Evolutionary conservation across 2,329 filamentous ascomycete genomes (phyloP).

Genomic region (Bipolaris victoriae): DNA sequence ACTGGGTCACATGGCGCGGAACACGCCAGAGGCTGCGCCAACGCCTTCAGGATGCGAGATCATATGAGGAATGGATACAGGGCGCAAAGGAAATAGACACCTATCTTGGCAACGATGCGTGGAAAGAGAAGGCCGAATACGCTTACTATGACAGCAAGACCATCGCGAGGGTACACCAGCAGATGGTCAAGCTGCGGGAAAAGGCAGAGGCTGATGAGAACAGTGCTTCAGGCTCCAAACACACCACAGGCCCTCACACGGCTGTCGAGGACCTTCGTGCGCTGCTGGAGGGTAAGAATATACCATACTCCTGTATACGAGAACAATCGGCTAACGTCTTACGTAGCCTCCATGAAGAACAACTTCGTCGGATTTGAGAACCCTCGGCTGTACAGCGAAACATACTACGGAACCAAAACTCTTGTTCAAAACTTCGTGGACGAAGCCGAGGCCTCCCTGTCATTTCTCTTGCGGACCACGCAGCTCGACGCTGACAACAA

Average conservation of each 20-base stretch:
- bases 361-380: slow-evolving; percentile 98
- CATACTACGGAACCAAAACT: slow-evolving; percentile 97
- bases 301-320: neutral
- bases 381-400: slow-evolving; percentile 91
- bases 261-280: slow-evolving; percentile 77
- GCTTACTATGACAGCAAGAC: slow-evolving; percentile 89
- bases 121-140: slow-evolving; percentile 76
- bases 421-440: slow-evolving; percentile 89
- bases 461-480: slow-evolving; percentile 70
- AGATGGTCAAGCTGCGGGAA: slow-evolving; percentile 69
- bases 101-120: slow-evolving; percentile 79
- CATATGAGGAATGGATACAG: slow-evolving; percentile 82
- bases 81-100: slow-evolving; percentile 80
- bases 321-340: neutral
- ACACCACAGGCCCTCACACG: slow-evolving; percentile 43
- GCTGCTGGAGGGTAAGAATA: slow-evolving; percentile 66
- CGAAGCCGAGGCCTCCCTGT: slow-evolving; percentile 74
- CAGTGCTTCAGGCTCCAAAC: slow-evolving; percentile 37
- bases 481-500: slow-evolving; percentile 76
- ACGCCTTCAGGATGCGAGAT: slow-evolving; percentile 72
- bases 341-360: slow-evolving; percentile 83
- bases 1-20: slow-evolving; percentile 88
- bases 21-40: slow-evolving; percentile 72
- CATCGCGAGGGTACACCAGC: slow-evolving; percentile 75
- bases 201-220: slow-evolving; percentile 63